phyloP scores from a whole-genome alignment of 1,284 basidiomycete genomes.

The Takashimella koratensis region DNA sequence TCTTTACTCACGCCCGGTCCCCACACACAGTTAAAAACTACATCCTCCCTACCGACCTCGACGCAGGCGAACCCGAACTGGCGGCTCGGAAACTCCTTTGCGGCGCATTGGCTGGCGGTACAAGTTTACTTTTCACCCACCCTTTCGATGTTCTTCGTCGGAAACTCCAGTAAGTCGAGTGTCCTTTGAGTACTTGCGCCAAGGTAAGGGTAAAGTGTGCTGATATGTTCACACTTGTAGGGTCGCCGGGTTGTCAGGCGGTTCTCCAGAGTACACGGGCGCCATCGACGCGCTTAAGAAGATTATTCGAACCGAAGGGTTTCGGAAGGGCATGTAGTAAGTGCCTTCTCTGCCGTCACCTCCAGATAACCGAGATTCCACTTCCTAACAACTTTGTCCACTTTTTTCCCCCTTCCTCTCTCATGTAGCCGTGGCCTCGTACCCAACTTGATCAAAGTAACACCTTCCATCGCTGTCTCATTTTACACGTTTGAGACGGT shows the following conservation, averaged over 20 bases:
- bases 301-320: conserved; percentile 71
- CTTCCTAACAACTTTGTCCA: too few relatives aligned
- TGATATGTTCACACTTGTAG: neutral
- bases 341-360: conserved; percentile 9
- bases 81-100: conserved; percentile 48
- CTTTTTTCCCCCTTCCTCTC: conserved; percentile 47
- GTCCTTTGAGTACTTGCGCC: too few relatives aligned
- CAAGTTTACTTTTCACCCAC: conserved; percentile 91
- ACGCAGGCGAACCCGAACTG: conserved; percentile 30
- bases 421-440: conserved; percentile 68
- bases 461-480: conserved; percentile 85
- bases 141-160: conserved; percentile 91
- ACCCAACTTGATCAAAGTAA: conserved; percentile 82
- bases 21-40: conserved; percentile 27
- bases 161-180: conserved; percentile 79
- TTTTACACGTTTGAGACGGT: conserved; percentile 51
- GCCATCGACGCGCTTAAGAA: conserved; percentile 69
- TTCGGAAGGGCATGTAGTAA: conserved; percentile 50
- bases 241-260: conserved; percentile 67
- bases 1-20: too few relatives aligned
- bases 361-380: too few relatives aligned
- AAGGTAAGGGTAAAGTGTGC: too few relatives aligned
- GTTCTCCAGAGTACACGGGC: conserved; percentile 66
- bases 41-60: conserved; percentile 25
- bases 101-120: conserved; percentile 57